Evolutionary conservation across 768 basidiomycete genomes (phyloP), one percentile per base, ranked within the genome.

Genomic region (Tricholoma hemisulphureum): DNA sequence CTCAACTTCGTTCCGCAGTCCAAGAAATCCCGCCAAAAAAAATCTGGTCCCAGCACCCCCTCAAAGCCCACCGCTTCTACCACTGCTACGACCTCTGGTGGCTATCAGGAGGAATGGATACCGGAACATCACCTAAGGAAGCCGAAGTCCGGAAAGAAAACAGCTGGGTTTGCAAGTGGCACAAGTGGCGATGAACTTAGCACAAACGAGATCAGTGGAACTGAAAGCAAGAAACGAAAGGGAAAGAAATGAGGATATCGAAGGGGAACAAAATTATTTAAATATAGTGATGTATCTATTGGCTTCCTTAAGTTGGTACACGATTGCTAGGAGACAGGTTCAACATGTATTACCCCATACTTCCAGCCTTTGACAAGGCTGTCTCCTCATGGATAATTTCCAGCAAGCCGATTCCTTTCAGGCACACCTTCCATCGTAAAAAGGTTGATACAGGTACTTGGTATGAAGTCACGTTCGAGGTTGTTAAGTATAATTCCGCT

Each of bases 81-180:
- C 32, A 87, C 87, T 6, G 85, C 86, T 29, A 84, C 84, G 21
- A 83, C 85, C 32, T 79, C 85, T 2, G 82, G 85, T 35, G 86
- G 84, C 43, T 93, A 93, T 63, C 84, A 90, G 65, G 89, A 93
- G 67, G 92, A 94, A 66, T 94, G 92, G 92, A 94, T 94, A 63
- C 92, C 92, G n/a, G 88, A 89, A 62, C 89, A 92, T 66, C 92
- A 93, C 65, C 75, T 92, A 59, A 88, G 83, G 77, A 89, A 89
- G 71, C 57, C 73, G 29, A 90, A 81, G 63, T 79, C 80, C 61
- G 79, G 31, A 24, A 54, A 54, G 53, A 54, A 54, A 54, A 41
- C 79, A 67, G 72, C 71, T 35, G 79, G 76, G 24, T 75, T 69
- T 37, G 58, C 76, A 20, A 82, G 75, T 61, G 69, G 69, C 18